Conservation (phyloP, 768 basidiomycete species). For the Rossbeevera mucosa region DNA sequence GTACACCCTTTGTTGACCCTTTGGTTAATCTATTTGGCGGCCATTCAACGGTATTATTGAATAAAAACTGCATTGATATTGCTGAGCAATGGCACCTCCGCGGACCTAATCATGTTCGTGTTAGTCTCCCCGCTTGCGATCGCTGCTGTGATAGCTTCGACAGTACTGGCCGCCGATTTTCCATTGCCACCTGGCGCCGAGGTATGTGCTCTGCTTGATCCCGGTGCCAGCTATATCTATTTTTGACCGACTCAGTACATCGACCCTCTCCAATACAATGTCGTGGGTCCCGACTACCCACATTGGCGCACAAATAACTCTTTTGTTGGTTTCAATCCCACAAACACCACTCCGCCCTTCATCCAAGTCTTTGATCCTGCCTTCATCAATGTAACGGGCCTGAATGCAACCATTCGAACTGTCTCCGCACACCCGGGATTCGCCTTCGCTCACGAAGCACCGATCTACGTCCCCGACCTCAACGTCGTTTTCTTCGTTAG, state of each 20-base stretch:
- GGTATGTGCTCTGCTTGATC: conserved; percentile 7
- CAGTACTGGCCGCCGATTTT: background rate
- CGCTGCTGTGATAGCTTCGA: conserved; percentile 1
- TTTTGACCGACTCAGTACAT: conserved; percentile 36
- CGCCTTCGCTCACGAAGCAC: conserved; percentile 78
- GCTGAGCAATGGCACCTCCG: background rate
- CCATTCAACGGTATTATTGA: background rate
- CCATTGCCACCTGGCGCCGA: conserved; percentile 18
- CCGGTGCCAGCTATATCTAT: background rate
- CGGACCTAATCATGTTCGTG: conserved; percentile 1
- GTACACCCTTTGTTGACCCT: too few relatives aligned
- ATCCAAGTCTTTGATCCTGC: conserved; percentile 52
- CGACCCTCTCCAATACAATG: conserved; percentile 48
- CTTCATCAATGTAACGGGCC: conserved; percentile 61
- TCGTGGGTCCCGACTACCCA: conserved; percentile 41
- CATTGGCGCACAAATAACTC: conserved; percentile 36
- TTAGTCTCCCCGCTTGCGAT: background rate
- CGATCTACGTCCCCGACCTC: conserved; percentile 60
- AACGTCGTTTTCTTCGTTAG: conserved; percentile 71
- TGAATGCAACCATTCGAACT: conserved; percentile 49
- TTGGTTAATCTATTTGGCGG: too few relatives aligned
- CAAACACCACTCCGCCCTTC: conserved; percentile 51
- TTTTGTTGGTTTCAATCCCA: conserved; percentile 53
- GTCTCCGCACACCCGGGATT: conserved; percentile 59
- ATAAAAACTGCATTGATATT: background rate